phyloP scores from a whole-genome alignment of 2,329 filamentous ascomycete species.

The Zymoseptoria crescenta region DNA sequence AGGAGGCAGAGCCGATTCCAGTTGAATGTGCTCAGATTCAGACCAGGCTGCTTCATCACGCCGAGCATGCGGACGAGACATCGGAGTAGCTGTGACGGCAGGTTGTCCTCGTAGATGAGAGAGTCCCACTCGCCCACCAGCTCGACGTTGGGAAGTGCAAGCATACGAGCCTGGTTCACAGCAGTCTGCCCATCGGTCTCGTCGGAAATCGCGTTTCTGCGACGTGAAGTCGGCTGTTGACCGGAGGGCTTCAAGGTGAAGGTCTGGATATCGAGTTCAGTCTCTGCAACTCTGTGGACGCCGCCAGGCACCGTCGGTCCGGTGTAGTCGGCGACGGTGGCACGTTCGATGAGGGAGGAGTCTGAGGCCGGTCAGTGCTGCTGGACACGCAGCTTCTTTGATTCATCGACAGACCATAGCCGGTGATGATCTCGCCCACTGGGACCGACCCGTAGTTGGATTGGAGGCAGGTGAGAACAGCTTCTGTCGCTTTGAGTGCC shows the following conservation, averaged over 20 bases:
- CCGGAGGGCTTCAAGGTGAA: conserved; percentile 31
- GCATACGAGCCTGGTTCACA: conserved; percentile 27
- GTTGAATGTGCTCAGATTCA: conserved; percentile 34
- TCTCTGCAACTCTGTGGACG: conserved; percentile 26
- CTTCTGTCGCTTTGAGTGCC: background rate
- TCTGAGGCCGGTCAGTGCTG: conserved; percentile 12
- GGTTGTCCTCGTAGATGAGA: conserved; percentile 37
- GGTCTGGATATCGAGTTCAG: conserved; percentile 37
- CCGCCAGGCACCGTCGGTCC: conserved; percentile 17
- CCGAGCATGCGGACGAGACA: conserved; percentile 32
- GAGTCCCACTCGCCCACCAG: conserved; percentile 40
- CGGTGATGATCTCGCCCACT: conserved; percentile 1
- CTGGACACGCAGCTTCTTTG: background rate
- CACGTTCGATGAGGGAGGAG: conserved; percentile 26
- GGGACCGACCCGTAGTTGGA: background rate
- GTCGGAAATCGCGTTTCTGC: conserved; percentile 14
- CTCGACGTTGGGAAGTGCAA: conserved; percentile 32
- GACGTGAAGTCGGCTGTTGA: conserved; percentile 20
- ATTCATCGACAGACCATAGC: background rate
- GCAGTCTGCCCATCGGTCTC: conserved; percentile 24
- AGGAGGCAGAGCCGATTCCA: conserved; percentile 41
- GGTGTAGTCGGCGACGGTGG: conserved; percentile 35
- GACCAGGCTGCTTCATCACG: conserved; percentile 28
- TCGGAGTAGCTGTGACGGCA: conserved; percentile 36
- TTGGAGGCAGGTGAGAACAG: background rate